Evolutionary conservation across 75 land plant genomes (phyloP), one percentile per base, ranked within the genome.

Genomic region (Chamaecyparis obtusa): DNA sequence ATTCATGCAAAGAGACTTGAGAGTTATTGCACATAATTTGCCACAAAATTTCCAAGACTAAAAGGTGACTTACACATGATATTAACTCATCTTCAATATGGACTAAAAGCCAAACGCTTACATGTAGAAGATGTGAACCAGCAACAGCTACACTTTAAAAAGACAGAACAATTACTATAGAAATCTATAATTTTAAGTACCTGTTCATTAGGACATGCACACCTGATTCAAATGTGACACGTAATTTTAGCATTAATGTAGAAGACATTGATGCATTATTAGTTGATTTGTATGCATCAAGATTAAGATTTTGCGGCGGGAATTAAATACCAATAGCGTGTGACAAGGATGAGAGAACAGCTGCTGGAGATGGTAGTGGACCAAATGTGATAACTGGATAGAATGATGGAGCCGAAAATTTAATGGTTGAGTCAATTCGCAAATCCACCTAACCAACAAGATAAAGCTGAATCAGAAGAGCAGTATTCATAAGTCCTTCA

Each of bases 371-470:
- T 64, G 92, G 43, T 88, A 93, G 95, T 48, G 99, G 99, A 57
- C 99, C 99, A 91, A 98, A 98, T 51, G 94, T 91, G 75, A 98
- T 93, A 36, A 96, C 89, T 57, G 99, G 99, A 89, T 89, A 98
- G 13, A 93, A 86, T 17, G 92, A 85, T 69, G 92, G 75, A 84
- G 99, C 91, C 33, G 56, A 87, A 83, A 96, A 88, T 64, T 90
- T 92, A 81, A 96, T 90, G 41, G 64, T 89, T 30, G 91, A 89
- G 84, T 93, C 94, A 44, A 87, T 88, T 88, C 94, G 88, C 86
- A 96, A 84, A 88, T 98, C 99, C 87, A 98, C 87, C 99, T 98
- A 92, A 71, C 27, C 54, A 84, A 36, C 33, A 86, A 56, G 39
- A 37, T 46, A 87, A n/a, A 17, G 17, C 24, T 44, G 13, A 24